Evolutionary conservation across 257 asterid species (phyloP).

Genomic region (Nicotiana obtusifolia): DNA sequence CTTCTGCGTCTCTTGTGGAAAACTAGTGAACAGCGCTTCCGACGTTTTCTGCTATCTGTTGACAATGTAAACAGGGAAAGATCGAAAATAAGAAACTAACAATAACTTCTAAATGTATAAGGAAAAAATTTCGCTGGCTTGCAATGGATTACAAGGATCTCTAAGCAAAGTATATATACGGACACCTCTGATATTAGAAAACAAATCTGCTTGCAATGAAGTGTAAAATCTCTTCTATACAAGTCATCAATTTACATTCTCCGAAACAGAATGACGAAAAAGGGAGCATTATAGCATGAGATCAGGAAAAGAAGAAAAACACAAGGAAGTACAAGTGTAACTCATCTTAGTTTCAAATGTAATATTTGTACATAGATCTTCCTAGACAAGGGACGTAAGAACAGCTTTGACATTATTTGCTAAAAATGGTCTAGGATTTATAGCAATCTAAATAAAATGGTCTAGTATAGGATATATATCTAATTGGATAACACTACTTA

Average conservation of each 20-base stretch:
- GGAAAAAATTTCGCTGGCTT: neutral
- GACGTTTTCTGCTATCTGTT: constrained; percentile 57
- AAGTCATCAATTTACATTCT: neutral
- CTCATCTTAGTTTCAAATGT: neutral
- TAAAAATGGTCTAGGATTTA: neutral
- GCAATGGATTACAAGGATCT: neutral
- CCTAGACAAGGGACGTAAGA: neutral
- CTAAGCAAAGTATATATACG: neutral
- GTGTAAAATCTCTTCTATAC: neutral
- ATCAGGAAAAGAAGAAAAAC: neutral
- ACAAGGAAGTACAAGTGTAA: neutral
- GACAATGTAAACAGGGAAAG: neutral
- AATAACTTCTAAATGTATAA: neutral
- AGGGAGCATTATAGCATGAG: neutral
- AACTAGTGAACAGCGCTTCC: constrained; percentile 54
- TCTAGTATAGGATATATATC: neutral
- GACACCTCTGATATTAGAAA: neutral
- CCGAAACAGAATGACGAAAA: neutral
- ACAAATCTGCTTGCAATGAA: neutral
- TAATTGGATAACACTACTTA: neutral
- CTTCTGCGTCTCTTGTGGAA: constrained; percentile 70
- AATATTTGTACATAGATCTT: neutral
- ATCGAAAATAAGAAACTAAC: neutral
- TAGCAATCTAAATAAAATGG: neutral
- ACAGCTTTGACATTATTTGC: neutral